Percentiles rank a stretch among this genome's conserved stretches.
Evolutionary conservation across 2,329 filamentous ascomycete genomes (phyloP).

Genomic region (Epichloe coenophiala): DNA sequence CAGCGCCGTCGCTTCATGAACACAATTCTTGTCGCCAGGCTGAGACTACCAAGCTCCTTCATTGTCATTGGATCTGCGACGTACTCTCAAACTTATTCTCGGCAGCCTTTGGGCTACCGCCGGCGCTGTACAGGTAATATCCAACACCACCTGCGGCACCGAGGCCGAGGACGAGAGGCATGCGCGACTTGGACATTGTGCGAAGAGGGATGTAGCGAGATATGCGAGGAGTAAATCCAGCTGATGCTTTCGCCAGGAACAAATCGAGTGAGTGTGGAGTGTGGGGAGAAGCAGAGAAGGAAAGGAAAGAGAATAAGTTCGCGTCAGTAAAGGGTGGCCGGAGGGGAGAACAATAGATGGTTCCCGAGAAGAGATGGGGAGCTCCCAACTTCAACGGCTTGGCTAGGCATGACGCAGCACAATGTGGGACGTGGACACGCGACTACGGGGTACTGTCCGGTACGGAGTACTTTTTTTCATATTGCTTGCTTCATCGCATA

Average conservation of each 20-base stretch:
- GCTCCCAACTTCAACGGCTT: not conserved
- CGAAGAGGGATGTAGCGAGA: slow-evolving; percentile 1
- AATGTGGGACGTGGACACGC: not conserved
- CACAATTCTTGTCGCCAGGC: too few species aligned
- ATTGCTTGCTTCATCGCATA: not conserved
- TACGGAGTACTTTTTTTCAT: too few species aligned
- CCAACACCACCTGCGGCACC: slow-evolving; percentile 55
- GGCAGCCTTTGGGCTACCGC: slow-evolving; percentile 69
- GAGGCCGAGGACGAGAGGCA: slow-evolving; percentile 41
- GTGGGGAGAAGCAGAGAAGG: not conserved
- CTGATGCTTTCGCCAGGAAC: not conserved
- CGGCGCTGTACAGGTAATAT: slow-evolving; percentile 86
- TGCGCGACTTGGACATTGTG: slow-evolving; percentile 33
- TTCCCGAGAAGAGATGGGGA: not conserved
- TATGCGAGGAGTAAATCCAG: not conserved
- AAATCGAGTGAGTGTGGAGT: not conserved
- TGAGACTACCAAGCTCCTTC: not conserved
- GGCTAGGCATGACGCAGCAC: not conserved
- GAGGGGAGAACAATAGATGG: not conserved
- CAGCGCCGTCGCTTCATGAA: not conserved
- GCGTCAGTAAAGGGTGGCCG: not conserved
- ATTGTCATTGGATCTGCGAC: not conserved
- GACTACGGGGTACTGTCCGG: too few species aligned
- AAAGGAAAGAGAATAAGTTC: not conserved
- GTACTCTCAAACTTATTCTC: slow-evolving; percentile 75